These are phyloP conservation scores for Ilex paraguariensis DNA, from an alignment of 305 asterid genomes.

Conservation along the genomic window DNA sequence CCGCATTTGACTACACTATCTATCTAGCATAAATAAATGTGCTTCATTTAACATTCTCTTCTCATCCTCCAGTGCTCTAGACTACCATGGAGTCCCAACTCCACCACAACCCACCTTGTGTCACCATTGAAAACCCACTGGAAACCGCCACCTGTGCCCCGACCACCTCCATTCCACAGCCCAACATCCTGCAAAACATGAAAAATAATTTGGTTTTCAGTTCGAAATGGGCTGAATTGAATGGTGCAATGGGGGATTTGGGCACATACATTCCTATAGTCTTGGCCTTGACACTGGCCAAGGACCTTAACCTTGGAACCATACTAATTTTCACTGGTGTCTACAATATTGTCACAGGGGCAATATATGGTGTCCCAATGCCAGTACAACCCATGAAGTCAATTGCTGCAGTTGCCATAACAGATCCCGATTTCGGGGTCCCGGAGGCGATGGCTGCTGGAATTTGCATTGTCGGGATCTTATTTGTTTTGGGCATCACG, in stretches of 20 bases:
- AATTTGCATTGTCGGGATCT: slow-evolving; percentile 54
- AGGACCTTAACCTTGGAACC: slow-evolving; percentile 67
- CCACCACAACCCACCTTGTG: too few species aligned
- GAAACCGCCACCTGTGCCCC: neutral
- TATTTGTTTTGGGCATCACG: slow-evolving; percentile 47
- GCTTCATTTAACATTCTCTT: neutral
- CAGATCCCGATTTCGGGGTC: slow-evolving; percentile 46
- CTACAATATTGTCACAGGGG: slow-evolving; percentile 62
- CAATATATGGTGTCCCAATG: slow-evolving; percentile 79
- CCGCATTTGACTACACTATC: neutral
- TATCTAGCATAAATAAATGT: neutral
- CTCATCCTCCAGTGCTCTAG: neutral
- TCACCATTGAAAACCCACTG: slow-evolving; percentile 15
- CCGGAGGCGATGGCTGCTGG: slow-evolving; percentile 89
- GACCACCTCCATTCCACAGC: slow-evolving; percentile 11
- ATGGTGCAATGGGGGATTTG: slow-evolving; percentile 89
- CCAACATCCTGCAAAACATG: slow-evolving; percentile 19
- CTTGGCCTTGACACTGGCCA: slow-evolving; percentile 60
- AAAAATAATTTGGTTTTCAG: slow-evolving; percentile 39
- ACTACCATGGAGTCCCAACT: slow-evolving; percentile 19
- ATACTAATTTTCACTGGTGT: slow-evolving; percentile 68
- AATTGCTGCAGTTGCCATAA: slow-evolving; percentile 74
- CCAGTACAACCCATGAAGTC: slow-evolving; percentile 94
- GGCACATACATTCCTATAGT: slow-evolving; percentile 76
- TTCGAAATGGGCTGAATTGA: slow-evolving; percentile 65